Percentiles rank a stretch among this genome's conserved stretches.
Evolutionary conservation across 192 early-diverging fungal genomes (phyloP).

Genomic region (Podila verticillata): DNA sequence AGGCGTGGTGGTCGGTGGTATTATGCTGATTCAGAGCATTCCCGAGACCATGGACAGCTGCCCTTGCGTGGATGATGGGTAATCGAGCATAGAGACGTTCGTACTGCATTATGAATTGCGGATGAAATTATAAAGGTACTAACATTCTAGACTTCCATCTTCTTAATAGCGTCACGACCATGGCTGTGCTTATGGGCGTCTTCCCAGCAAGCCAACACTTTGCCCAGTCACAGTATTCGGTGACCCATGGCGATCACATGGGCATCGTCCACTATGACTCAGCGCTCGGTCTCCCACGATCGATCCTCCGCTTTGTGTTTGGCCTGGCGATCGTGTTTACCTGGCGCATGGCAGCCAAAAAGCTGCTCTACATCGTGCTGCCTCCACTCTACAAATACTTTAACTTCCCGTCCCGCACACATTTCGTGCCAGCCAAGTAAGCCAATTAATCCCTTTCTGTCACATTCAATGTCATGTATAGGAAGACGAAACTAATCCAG

Average conservation of each 20-base stretch:
- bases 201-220: slow-evolving; percentile 49
- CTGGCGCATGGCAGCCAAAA: slow-evolving; percentile 62
- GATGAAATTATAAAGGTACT: no score
- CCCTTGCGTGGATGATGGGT: slow-evolving; percentile 77
- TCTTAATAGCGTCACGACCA: slow-evolving; percentile 27
- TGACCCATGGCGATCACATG: slow-evolving; percentile 18
- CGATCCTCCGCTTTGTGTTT: slow-evolving; percentile 46
- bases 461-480: no score
- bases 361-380: slow-evolving; percentile 55
- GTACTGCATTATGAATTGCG: background rate
- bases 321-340: slow-evolving; percentile 61
- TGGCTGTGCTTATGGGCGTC: slow-evolving; percentile 49
- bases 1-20: slow-evolving; percentile 17
- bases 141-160: background rate
- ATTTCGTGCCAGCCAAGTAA: slow-evolving; percentile 48
- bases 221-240: slow-evolving; percentile 25
- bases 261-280: slow-evolving; percentile 44
- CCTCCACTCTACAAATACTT: slow-evolving; percentile 63
- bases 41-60: slow-evolving; percentile 77
- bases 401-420: slow-evolving; percentile 58
- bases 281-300: slow-evolving; percentile 16
- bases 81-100: background rate
- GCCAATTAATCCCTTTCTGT: background rate
- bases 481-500: no score
- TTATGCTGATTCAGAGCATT: slow-evolving; percentile 43